These are phyloP conservation scores for Fusarium multiceps DNA, from an alignment of 2,329 filamentous ascomycete genomes.

Conservation along the genomic window DNA sequence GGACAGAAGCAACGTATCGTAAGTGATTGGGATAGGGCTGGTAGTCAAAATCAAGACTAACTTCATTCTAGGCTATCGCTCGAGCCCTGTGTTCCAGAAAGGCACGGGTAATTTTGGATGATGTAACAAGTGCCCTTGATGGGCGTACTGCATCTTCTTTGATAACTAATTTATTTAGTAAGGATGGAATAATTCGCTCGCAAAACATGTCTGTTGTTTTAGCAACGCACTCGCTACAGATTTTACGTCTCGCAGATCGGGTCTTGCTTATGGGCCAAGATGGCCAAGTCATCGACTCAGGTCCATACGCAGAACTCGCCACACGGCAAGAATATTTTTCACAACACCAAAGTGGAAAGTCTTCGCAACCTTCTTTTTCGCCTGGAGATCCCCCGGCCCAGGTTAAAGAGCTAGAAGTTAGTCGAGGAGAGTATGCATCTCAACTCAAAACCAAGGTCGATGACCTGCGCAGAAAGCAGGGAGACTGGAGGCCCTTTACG, in stretches of 20 bases:
- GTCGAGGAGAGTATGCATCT: background rate
- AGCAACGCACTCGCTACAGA: background rate
- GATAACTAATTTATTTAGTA: too few species aligned
- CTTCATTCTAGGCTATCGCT: background rate
- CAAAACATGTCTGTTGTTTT: background rate
- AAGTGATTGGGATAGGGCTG: too few species aligned
- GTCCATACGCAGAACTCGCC: too few species aligned
- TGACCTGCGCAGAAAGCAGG: background rate
- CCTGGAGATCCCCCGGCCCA: too few species aligned
- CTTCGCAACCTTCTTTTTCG: too few species aligned
- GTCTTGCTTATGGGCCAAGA: background rate
- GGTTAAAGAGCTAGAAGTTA: background rate
- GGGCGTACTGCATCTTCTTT: background rate
- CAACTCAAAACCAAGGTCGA: background rate
- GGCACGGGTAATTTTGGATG: background rate
- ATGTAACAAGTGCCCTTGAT: constrained; percentile 3
- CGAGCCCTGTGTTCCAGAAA: background rate
- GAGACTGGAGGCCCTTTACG: background rate
- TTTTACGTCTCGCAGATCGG: background rate
- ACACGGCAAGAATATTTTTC: background rate
- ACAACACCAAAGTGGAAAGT: background rate
- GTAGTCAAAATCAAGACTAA: too few species aligned
- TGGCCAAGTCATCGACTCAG: too few species aligned
- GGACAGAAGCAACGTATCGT: background rate
- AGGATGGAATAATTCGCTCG: background rate